Evolutionary conservation across 257 asterid genomes (phyloP), one percentile per base, ranked within the genome.

Genomic region (Perilla frutescens): DNA sequence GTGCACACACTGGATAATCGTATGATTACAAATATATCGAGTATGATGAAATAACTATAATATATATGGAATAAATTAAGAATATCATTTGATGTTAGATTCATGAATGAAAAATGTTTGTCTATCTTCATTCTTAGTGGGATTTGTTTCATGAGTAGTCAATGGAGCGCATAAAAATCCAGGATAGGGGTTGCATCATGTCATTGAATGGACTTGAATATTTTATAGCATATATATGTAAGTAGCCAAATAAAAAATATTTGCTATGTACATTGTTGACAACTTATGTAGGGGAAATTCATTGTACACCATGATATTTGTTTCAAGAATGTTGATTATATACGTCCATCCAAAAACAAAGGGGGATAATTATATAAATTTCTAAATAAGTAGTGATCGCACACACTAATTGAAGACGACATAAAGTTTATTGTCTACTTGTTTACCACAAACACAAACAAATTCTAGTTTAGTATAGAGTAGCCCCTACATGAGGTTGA

Each of bases 161-260:
- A 50, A 76, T 60, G 11, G 41, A 44, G 49, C 74, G 41, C 74
- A 55, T 55, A 29, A 41, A 63, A 43, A 60, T 13, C 53, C 65
- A 65, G 68, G 71, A 61, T 68, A 76, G 60, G 66, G 63, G 10
- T 51, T 60, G 59, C 70, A 75, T 47, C 69, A 66, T 47, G 67
- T 47, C 69, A 66, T 47, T 58, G 58, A 67, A 15, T 66, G 69
- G 56, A 67, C 63, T 75, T 45, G 26, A 44, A 66, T 65, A 66
- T 13, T 20, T 20, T 20, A 20, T 20, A 20, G 26, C 26, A 20
- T 15, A 37, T 54, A 68, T 50, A 6, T 54, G 6, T 39, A 68
- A 1, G 10, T 54, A 9, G 40, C 13, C 26, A 62, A 62, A 49
- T 68, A 43, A 51, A 51, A 37, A 34, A 3, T 1, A 10, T 37